Conservation (phyloP, 1,284 basidiomycete genomes). For the Ganoderma resinaceum region DNA sequence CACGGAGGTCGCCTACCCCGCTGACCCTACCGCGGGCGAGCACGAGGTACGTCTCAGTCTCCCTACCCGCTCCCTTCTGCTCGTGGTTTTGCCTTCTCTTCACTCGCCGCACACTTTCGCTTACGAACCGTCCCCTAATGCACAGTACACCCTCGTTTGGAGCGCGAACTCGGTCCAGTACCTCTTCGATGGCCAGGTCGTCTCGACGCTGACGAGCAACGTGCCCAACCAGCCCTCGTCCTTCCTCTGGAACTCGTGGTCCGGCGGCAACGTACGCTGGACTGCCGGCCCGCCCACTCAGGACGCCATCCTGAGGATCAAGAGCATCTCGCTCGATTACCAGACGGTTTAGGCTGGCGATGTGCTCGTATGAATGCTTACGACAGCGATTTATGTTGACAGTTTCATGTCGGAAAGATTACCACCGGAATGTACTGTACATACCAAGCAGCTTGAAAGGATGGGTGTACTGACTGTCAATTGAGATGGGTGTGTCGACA, state of each 20-base stretch:
- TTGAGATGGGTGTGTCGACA: no score
- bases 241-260: slow-evolving; percentile 15
- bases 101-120: no score
- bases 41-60: not conserved
- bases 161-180: not conserved
- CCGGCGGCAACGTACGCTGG: slow-evolving; percentile 10
- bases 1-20: slow-evolving; percentile 2
- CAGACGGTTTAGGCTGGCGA: not conserved
- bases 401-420: not conserved
- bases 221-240: slow-evolving; percentile 8
- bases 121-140: no score
- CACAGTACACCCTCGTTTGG: slow-evolving; percentile 9
- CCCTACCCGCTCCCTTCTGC: no score
- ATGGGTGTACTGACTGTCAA: no score
- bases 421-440: not conserved
- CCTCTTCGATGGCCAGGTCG: slow-evolving; percentile 7
- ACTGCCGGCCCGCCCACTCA: slow-evolving; percentile 8
- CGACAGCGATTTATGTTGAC: not conserved
- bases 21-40: slow-evolving; percentile 7
- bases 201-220: slow-evolving; percentile 1
- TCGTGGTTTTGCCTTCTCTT: not conserved
- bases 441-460: no score
- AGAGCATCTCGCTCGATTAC: slow-evolving; percentile 8
- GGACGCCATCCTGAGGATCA: slow-evolving; percentile 8
- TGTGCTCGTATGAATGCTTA: not conserved